These are phyloP conservation scores for Pythium chondricola DNA, from an alignment of 352 stramenopile genomes.

Conservation along the genomic window DNA sequence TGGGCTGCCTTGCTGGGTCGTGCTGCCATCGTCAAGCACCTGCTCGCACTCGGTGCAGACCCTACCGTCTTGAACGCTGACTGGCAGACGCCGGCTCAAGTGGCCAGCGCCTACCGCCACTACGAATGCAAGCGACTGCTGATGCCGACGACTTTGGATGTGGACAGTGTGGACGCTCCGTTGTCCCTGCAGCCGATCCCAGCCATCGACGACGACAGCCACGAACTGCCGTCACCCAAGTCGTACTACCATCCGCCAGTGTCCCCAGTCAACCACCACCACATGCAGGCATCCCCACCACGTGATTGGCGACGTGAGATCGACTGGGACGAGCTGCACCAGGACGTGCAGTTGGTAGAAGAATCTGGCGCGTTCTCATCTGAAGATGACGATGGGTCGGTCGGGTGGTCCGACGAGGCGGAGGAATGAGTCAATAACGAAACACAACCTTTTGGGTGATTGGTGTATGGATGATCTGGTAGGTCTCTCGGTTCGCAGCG, in stretches of 20 bases:
- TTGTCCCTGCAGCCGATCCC: too few relatives aligned
- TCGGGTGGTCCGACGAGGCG: constrained; percentile 4
- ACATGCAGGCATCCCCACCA: not conserved
- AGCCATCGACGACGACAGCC: not conserved
- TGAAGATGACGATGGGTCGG: constrained; percentile 38
- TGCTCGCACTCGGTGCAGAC: constrained; percentile 44
- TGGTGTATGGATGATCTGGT: too few relatives aligned
- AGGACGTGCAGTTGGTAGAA: constrained; percentile 67
- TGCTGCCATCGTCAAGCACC: constrained; percentile 22
- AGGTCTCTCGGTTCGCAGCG: not conserved
- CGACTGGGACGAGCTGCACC: constrained; percentile 65
- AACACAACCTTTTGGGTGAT: not conserved
- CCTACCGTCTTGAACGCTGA: constrained; percentile 45
- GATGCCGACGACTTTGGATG: constrained; percentile 6
- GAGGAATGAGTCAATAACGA: not conserved
- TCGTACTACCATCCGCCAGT: constrained; percentile 17
- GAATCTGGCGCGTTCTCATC: constrained; percentile 68
- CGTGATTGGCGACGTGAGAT: not conserved
- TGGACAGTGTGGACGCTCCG: not conserved
- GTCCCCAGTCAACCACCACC: not conserved
- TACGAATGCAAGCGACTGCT: constrained; percentile 42
- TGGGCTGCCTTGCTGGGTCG: constrained; percentile 53
- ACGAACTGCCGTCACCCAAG: constrained; percentile 14
- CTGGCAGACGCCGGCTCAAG: constrained; percentile 42
- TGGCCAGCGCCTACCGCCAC: constrained; percentile 38